Base-by-base conservation (phyloP, 2,329 filamentous ascomycete species). In the Lecanosticta acicola region DNA sequence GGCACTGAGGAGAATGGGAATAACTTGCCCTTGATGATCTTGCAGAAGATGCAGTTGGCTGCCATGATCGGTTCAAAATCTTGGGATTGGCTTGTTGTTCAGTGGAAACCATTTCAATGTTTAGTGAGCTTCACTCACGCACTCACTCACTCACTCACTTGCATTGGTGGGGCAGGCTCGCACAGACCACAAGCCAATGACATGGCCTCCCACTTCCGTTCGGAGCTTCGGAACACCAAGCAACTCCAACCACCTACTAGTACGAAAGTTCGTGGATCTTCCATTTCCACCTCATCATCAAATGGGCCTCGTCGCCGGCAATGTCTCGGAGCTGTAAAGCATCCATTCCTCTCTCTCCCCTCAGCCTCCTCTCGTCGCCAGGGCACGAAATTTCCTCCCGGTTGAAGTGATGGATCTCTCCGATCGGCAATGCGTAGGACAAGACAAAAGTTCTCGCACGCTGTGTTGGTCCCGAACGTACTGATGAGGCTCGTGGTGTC, bases 1-100 rank as follows among this genome's bases (percentile, higher is more conserved):
- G 34, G 5, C 16, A 35, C 26, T 43, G 3, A 13, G 24, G 4
- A 3, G 32, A 14, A 4, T 32, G 14, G n/a, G 9, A 17, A 20
- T 18, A 26, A 20, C 59, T 43, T 68, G 80, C 91, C 91, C 79
- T 94, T 94, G 74, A 98, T 85, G 66, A 98, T 97, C 70, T 88
- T 94, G 78, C 93, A 98, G 75, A 98, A 98, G 65, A 97, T 88
- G 68, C 93, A 98, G 53, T 83, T 75, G 43, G 84, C 75, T 14
- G 62, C 59, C 61, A 64, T 64, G 32, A 10, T 48, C 36, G 37
- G 36, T 37, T n/a, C 7, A 41, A 7, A 32, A 3, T 14, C 17
- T 24, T n/a, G 37, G 24, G 24, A 29, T 29, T 39, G 3, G 29
- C 18, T 5, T 32, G 17, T 4, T 14, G 4, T 29, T 7, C 24